Percentiles rank a stretch among this genome's conserved stretches.
These are phyloP conservation scores for Helicostylum pulchrum DNA, from an alignment of 192 early-diverging fungal genomes.

Conservation along the genomic window DNA sequence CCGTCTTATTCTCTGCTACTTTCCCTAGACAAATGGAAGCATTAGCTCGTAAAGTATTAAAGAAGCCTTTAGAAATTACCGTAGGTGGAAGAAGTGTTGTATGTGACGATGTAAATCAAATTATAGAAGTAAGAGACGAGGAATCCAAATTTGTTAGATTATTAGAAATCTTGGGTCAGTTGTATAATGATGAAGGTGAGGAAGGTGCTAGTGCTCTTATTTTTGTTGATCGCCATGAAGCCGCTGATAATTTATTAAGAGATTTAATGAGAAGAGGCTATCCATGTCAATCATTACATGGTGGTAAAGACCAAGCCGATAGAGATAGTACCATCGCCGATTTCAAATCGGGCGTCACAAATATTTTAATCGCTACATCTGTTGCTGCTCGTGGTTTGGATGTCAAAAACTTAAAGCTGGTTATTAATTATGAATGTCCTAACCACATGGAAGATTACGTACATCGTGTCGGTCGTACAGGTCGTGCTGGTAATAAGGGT, in stretches of 20 bases:
- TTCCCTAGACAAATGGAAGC: constrained; percentile 97
- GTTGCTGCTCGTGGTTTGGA: constrained; percentile 95
- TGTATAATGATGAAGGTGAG: constrained; percentile 65
- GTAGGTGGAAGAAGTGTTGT: constrained; percentile 93
- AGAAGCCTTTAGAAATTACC: constrained; percentile 89
- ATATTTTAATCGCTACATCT: constrained; percentile 93
- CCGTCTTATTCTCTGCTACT: constrained; percentile 91
- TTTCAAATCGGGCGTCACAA: constrained; percentile 87
- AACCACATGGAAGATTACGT: constrained; percentile 99
- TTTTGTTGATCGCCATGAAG: constrained; percentile 96
- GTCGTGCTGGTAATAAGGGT: constrained; percentile 97
- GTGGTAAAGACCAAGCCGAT: constrained; percentile 90
- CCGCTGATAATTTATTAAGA: constrained; percentile 84
- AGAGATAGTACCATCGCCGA: constrained; percentile 91
- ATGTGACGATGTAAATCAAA: constrained; percentile 80
- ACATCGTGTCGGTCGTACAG: constrained; percentile 96
- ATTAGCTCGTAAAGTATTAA: constrained; percentile 87
- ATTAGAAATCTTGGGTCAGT: constrained; percentile 83
- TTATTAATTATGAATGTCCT: constrained; percentile 96
- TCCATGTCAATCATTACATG: constrained; percentile 87
- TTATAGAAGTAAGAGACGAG: constrained; percentile 87
- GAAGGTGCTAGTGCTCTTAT: constrained; percentile 74
- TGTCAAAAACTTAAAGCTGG: constrained; percentile 88
- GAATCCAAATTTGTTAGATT: constrained; percentile 81
- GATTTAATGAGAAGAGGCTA: constrained; percentile 84